These are phyloP conservation scores for Hymenoscyphus infarciens DNA, from an alignment of 2,329 filamentous ascomycete genomes.

Conservation along the genomic window DNA sequence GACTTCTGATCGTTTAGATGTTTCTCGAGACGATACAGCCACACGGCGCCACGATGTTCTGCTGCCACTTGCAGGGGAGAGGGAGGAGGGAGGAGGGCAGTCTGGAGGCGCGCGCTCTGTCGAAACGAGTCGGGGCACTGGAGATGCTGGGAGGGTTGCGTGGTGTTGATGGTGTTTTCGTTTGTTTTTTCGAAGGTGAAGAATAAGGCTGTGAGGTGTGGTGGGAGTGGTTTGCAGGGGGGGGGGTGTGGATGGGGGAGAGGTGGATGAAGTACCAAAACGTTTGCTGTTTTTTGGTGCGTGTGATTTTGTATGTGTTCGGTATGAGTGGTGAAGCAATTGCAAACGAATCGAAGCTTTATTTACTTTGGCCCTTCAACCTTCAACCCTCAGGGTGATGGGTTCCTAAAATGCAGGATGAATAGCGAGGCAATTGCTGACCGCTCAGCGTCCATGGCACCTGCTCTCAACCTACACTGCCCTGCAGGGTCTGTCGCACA, in stretches of 20 bases:
- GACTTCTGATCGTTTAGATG: neutral
- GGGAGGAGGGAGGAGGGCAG: neutral
- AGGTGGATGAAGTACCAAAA: neutral
- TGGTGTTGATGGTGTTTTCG: neutral
- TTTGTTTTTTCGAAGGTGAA: conserved; percentile 1
- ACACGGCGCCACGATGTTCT: conserved; percentile 1
- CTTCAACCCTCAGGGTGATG: neutral
- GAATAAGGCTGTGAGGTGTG: neutral
- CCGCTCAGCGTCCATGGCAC: neutral
- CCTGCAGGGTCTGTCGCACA: neutral
- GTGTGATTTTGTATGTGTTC: neutral
- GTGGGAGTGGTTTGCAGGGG: neutral
- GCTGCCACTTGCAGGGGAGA: neutral
- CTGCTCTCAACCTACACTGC: neutral
- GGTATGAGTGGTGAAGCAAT: neutral
- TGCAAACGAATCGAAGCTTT: neutral
- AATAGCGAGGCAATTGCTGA: neutral
- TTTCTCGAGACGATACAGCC: conserved; percentile 2
- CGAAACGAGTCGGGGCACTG: neutral
- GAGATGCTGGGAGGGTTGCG: neutral
- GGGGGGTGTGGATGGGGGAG: neutral
- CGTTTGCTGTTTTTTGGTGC: conserved; percentile 1
- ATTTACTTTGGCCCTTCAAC: neutral
- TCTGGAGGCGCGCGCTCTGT: neutral
- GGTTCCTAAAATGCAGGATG: neutral